Evolutionary conservation across 352 stramenopile species (phyloP), one percentile per base, ranked within the genome.

Genomic region (Globisporangium nodosum): DNA sequence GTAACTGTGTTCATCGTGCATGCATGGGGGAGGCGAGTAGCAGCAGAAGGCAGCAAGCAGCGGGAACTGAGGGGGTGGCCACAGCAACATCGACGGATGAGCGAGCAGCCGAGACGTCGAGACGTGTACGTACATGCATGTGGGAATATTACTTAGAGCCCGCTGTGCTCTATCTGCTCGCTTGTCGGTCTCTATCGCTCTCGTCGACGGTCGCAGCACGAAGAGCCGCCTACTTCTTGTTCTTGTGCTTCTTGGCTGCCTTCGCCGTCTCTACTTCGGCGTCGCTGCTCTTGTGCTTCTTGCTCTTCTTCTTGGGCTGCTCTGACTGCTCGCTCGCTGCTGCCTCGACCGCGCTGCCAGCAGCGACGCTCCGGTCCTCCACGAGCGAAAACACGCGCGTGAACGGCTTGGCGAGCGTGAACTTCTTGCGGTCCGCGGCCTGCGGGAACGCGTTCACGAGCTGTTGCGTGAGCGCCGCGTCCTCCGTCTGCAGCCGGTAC

Each of bases 381-480:
- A 92, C 70, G 11, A 92, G 69, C 35, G 83, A 90, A 48, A 90
- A 89, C 52, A 76, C 87, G 49, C 76, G 76, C 43, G 78, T 68
- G 56, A 92, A 92, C 0, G 82, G 82, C 59, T 90, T 90, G 47
- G 72, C 82, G 13, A 92, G 68, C 46, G 76, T 71, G 30, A 86
- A 90, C 6, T 72, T 78, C 49, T 74, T 68, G 50, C 78, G 82
- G 53, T 92, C 66, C 35, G 70, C 66, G 1, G 76, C 71, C 6
- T 76, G 54, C 18, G 82, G 80, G 54, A 92, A 79, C 11, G 82
- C 82, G 52, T 92, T 92, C 54, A 88, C 79, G 33, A 92, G 70
- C 63, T 90, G 82, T n/a, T 80, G 68, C 21, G 82, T 82, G 15
- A 90, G 72, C 67, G 87, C 68, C 3, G 57, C 52, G 64, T 87